Evolutionary conservation across 2,329 filamentous ascomycete species (phyloP), one percentile per base, ranked within the genome.

Genomic region (Claviceps africana): DNA sequence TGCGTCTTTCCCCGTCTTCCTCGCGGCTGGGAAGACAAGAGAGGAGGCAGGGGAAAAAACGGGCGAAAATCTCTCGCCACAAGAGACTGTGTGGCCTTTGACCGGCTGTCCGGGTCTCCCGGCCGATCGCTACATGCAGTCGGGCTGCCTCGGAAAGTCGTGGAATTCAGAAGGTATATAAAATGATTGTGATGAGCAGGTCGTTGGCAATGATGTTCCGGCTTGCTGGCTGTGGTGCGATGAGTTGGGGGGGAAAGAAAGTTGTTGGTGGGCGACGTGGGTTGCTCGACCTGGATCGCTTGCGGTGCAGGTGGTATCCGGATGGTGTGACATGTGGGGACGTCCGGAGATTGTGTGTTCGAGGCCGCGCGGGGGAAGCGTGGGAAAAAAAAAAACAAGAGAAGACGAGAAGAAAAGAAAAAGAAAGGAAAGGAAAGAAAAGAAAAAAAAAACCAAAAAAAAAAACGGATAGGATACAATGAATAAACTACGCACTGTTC

Each of bases 321-420:
- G 21, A 17, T 11, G 11, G 45, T 4, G 11, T 22, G 30, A 21
- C 45, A 37, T 22, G 45, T 37, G 45, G 45, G 31, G 45, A 9
- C 11, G 9, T n/a, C 19, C 17, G 25, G 17, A 40, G 42, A 2
- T 49, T 53, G 51, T n/a, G 33, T 9, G 51, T 53, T 53, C 52
- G 52, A 53, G 37, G 52, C 52, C 37, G 31, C 22, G 31, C 17
- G 28, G 25, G 13, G 11, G 17, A 15, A 15, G 4, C n/a, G 25
- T 3, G 25, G 3, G 25, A 3, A 25, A 25, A 25, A 25, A 25
- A 25, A 25, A 25, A 25, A 50, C 25, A 49, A 35, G 50, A 43
- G 15, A 1, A 5, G 17, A 9, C 35, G 9, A 11, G 15, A 43
- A 19, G 35, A 48, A 25, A 30, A 40, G 25, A 48, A 3, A 28